phyloP scores from a whole-genome alignment of 805 yeast genomes.

The Candida orba region DNA sequence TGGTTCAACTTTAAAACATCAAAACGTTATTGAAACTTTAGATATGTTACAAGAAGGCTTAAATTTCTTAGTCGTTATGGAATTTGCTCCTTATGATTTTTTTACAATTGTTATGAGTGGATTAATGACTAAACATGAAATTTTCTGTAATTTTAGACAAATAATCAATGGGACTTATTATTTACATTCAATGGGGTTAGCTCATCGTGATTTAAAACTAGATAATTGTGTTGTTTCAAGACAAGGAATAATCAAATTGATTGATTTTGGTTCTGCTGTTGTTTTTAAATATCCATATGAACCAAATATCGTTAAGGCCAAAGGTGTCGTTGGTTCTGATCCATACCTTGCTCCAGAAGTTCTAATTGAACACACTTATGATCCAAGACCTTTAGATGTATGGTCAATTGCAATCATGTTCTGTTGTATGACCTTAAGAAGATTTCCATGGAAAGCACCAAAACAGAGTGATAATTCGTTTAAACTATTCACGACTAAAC shows the following conservation, averaged over 20 bases:
- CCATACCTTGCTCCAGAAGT: conserved; percentile 96
- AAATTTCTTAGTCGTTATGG: conserved; percentile 75
- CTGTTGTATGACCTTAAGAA: conserved; percentile 79
- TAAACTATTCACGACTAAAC: conserved; percentile 49
- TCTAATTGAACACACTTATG: conserved; percentile 50
- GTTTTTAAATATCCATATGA: conserved; percentile 66
- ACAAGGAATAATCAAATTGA: conserved; percentile 72
- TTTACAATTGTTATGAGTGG: conserved; percentile 92
- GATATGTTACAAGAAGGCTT: conserved; percentile 70
- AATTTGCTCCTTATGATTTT: conserved; percentile 85
- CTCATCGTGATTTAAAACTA: conserved; percentile 87
- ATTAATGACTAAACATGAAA: conserved; percentile 60
- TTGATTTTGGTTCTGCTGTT: conserved; percentile 92
- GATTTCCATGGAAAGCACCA: conserved; percentile 98
- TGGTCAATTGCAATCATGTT: conserved; percentile 93
- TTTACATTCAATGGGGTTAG: conserved; percentile 75
- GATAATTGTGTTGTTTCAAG: conserved; percentile 85
- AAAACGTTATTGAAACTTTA: conserved; percentile 71
- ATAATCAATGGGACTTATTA: conserved; percentile 67
- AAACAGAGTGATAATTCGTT: conserved; percentile 66
- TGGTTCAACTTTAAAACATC: conserved; percentile 72
- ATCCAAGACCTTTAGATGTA: conserved; percentile 81
- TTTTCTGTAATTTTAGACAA: conserved; percentile 78
- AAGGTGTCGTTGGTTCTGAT: conserved; percentile 91
- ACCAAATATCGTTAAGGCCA: conserved; percentile 51